phyloP scores from a whole-genome alignment of 2,329 filamentous ascomycete genomes.

The Beauveria rudraprayagi region DNA sequence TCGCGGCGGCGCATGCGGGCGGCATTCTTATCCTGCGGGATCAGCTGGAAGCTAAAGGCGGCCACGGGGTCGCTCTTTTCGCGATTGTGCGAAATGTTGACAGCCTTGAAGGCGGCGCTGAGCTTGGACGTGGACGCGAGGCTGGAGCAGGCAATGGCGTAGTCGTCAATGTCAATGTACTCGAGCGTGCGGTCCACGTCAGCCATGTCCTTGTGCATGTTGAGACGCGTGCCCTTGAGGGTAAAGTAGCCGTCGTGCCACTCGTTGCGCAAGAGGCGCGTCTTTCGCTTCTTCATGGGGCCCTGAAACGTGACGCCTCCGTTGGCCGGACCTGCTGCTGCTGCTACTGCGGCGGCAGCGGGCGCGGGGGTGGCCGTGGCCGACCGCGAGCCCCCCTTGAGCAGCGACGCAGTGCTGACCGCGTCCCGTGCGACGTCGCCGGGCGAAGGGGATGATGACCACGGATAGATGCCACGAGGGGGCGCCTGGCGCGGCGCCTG shows the following conservation, averaged over 20 bases:
- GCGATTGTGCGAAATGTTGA: constrained; percentile 51
- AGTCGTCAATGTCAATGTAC: constrained; percentile 82
- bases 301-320: constrained; percentile 51
- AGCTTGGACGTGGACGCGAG: constrained; percentile 72
- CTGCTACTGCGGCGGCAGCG: constrained; percentile 22
- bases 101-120: constrained; percentile 76
- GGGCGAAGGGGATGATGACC: constrained; percentile 43
- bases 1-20: constrained; percentile 46
- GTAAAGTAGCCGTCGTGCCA: constrained; percentile 92
- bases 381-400: constrained; percentile 14
- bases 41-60: constrained; percentile 78
- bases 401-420: constrained; percentile 19
- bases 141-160: constrained; percentile 76
- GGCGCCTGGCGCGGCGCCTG: constrained; percentile 36
- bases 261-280: constrained; percentile 79
- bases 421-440: constrained; percentile 35
- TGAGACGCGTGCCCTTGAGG: constrained; percentile 64
- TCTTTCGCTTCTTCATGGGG: constrained; percentile 92
- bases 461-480: constrained; percentile 47
- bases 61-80: constrained; percentile 52
- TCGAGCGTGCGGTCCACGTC: constrained; percentile 54
- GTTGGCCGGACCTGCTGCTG: constrained; percentile 14
- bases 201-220: constrained; percentile 62
- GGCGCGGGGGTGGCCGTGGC: constrained; percentile 19
- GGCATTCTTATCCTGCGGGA: constrained; percentile 57